Evolutionary conservation across 371 early-diverging fungal species (phyloP), one percentile per base, ranked within the genome.

Genomic region (Lichtheimia hyalospora): DNA sequence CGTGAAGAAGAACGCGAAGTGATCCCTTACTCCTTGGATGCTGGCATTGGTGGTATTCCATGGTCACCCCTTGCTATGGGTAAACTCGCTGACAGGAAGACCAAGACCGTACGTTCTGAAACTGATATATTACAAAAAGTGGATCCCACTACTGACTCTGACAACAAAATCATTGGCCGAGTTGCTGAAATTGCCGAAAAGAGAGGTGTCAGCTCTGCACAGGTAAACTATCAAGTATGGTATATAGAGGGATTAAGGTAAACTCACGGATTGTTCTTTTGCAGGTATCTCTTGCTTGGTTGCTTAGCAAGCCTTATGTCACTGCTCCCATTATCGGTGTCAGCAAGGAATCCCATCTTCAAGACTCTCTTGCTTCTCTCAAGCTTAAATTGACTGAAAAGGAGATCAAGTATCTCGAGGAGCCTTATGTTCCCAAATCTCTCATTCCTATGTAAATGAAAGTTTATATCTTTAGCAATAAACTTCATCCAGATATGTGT

Each of bases 1-100:
- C 82, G 85, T 40, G 85, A 84, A 64, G 85, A 84, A 69, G 85
- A 85, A 54, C 73, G 84, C 16, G 85, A 85, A 48, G 81, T 84
- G 82, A 61, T 70, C 42, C 80, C 84, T 12, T 81, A 75, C 43
- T 77, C 73, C 27, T 3, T 52, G 3, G 78, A 81, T 49, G 56
- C 62, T 25, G 69, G 68, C 12, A 73, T 83, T 49, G 80, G 75
- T 8, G 34, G 63, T 24, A 78, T 82, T 27, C 81, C 77, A 20
- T 54, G 46, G 46, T 46, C 46, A 8, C 46, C 46, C 10, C 46
- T 46, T 21, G 46, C 46, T 18, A 21, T n/a, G 18, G 46, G 46
- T 1, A n/a, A 46, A 21, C 46, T 46, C 21, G n/a, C 46, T n/a
- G 77, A 71, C 44, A 80, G 69, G 57, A 62, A 68, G 42, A 57